Percentiles rank a stretch among this genome's conserved stretches.
These are phyloP conservation scores for Petrea volubilis DNA, from an alignment of 257 asterid genomes.

Conservation along the genomic window DNA sequence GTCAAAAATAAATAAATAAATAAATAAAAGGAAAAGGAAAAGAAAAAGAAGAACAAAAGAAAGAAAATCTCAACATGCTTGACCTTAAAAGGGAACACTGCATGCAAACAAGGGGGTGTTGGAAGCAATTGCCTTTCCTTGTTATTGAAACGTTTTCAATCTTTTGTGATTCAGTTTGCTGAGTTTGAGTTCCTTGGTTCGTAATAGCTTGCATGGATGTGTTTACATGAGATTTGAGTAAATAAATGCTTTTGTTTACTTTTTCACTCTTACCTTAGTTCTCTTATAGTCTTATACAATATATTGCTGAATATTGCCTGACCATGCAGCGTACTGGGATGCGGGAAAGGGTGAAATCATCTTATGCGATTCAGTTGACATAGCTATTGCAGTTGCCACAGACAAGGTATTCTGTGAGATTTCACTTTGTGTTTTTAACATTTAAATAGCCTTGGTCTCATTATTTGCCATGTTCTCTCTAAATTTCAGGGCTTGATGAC, in stretches of 20 bases:
- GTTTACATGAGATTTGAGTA: conserved; percentile 2
- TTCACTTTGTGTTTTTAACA: conserved; percentile 18
- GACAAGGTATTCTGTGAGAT: conserved; percentile 67
- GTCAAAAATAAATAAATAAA: too few relatives aligned
- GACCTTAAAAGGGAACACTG: neutral
- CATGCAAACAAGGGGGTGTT: neutral
- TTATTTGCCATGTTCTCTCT: conserved; percentile 12
- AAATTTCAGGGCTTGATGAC: conserved; percentile 92
- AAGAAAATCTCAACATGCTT: neutral
- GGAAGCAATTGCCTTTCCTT: neutral
- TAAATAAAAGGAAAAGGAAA: too few relatives aligned
- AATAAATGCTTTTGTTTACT: neutral
- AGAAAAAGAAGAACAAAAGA: too few relatives aligned
- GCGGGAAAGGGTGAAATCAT: conserved; percentile 64
- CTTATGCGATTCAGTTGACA: conserved; percentile 82
- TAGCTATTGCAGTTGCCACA: conserved; percentile 97
- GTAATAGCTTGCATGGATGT: neutral
- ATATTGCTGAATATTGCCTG: conserved; percentile 28
- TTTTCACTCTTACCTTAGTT: conserved; percentile 6
- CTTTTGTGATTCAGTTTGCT: conserved; percentile 21
- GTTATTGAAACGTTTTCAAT: conserved; percentile 1
- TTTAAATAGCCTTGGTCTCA: conserved; percentile 19
- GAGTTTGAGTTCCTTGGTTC: conserved; percentile 3
- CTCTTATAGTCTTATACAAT: conserved; percentile 13
- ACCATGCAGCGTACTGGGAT: conserved; percentile 89